Evolutionary conservation across 495 filamentous ascomycete genomes (phyloP), one percentile per base, ranked within the genome.

Genomic region (Paragyromitra xinjiangensis): DNA sequence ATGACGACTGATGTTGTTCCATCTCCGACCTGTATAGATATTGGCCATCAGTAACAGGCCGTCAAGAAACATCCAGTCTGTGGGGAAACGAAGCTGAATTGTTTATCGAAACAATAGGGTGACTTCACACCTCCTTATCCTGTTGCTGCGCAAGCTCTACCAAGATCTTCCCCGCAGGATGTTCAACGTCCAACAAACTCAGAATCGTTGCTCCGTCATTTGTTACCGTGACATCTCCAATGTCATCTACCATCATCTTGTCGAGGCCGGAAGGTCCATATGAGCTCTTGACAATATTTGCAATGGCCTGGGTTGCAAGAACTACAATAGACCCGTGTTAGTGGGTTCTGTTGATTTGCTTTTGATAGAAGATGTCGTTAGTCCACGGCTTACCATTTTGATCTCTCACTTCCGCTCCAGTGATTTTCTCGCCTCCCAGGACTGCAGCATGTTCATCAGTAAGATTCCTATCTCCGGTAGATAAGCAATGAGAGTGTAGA

Each of bases 201-300:
- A 99, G 88, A 79, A 99, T 99, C 29, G 95, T 99, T 61, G 95
- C 95, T 74, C 95, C 95, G 84, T 99, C 95, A 85, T 99, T 99
- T 58, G 95, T 99, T 70, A 99, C 95, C 64, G 96, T 98, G 61
- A 99, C 95, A 88, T 99, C 95, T 81, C 95, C 95, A 84, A 98
- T 98, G 83, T 99, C 95, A 85, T 99, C 95, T 82, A 99, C 96
- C 96, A 99, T 98, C 96, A 99, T 98, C 89, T 99, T 99, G 83
- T 99, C 95, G 78, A 99, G 86, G 44, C 95, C 95, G 73, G 93
- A 97, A 71, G 95, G 95, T 51, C 95, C 95, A 84, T 98, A 99
- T 14, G 95, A 99, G 85, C 92, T 97, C 86, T 97, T 98, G 83
- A 99, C 94, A 66, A 98, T 93, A 91, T 98, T 98, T 84, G 95